Percentiles rank a stretch among this genome's conserved stretches.
These are phyloP conservation scores for Carex arenaria DNA, from an alignment of 202 grass and related monocot genomes.

Conservation along the genomic window DNA sequence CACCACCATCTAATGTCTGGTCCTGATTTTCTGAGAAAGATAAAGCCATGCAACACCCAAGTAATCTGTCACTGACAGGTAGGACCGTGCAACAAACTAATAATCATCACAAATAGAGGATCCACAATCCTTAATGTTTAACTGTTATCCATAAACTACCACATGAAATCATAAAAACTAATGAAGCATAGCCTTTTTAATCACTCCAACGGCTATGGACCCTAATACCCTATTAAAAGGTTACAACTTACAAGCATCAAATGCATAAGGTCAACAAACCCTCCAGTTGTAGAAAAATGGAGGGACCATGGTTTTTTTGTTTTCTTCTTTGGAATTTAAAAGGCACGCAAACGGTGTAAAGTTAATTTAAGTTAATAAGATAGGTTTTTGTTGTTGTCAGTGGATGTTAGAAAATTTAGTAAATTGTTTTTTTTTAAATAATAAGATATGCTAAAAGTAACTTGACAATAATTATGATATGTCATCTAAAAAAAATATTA, in stretches of 20 bases:
- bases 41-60: neutral
- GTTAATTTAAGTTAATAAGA: neutral
- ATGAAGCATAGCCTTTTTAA: constrained; percentile 2
- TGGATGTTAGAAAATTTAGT: neutral
- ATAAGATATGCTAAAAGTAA: neutral
- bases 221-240: neutral
- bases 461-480: neutral
- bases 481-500: neutral
- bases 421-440: neutral
- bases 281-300: neutral
- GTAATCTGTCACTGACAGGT: neutral
- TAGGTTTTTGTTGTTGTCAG: neutral
- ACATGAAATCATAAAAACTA: constrained; percentile 1
- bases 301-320: neutral
- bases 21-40: neutral
- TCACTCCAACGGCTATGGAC: neutral
- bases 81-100: neutral
- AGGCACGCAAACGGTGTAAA: neutral
- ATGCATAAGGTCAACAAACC: neutral
- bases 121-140: neutral
- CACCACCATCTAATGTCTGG: neutral
- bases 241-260: neutral
- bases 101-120: neutral
- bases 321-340: neutral
- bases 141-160: constrained; percentile 4